These are phyloP conservation scores for Echria macrotheca DNA, from an alignment of 495 filamentous ascomycete genomes.

Conservation along the genomic window DNA sequence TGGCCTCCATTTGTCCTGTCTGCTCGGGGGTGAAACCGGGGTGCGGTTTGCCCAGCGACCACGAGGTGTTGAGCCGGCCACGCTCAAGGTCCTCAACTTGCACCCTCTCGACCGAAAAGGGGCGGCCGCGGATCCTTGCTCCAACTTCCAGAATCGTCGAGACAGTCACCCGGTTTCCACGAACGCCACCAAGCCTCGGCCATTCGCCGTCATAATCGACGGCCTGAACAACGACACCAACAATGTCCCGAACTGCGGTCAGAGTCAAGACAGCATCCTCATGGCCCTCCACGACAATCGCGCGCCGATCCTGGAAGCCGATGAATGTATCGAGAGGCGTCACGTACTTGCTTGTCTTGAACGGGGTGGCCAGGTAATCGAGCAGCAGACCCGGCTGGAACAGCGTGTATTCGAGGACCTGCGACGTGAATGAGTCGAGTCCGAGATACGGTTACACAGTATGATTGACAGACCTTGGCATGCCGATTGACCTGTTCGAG, in stretches of 20 bases:
- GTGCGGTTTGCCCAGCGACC: slow-evolving; percentile 35
- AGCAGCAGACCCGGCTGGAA: slow-evolving; percentile 54
- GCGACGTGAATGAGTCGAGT: no score
- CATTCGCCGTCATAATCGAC: slow-evolving; percentile 52
- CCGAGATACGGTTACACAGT: no score
- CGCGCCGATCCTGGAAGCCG: slow-evolving; percentile 46
- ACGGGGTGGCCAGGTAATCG: slow-evolving; percentile 48
- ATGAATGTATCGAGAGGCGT: slow-evolving; percentile 29
- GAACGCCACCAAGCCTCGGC: slow-evolving; percentile 51
- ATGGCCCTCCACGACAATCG: slow-evolving; percentile 44
- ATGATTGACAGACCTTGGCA: no score
- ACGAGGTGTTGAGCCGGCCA: slow-evolving; percentile 41
- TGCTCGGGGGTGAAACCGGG: slow-evolving; percentile 36
- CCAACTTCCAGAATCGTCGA: slow-evolving; percentile 41
- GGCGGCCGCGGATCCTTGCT: slow-evolving; percentile 45
- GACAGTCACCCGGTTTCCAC: slow-evolving; percentile 39
- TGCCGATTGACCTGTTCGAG: slow-evolving; percentile 26
- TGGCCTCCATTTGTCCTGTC: slow-evolving; percentile 10
- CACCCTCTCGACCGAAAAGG: slow-evolving; percentile 41
- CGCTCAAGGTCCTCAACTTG: slow-evolving; percentile 38
- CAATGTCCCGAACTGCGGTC: slow-evolving; percentile 45
- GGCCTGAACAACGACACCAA: slow-evolving; percentile 42
- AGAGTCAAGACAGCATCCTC: slow-evolving; percentile 40
- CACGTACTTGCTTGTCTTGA: slow-evolving; percentile 47
- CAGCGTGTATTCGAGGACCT: slow-evolving; percentile 54